These are phyloP conservation scores for Sporothrix pseudoabietina DNA, from an alignment of 2,329 filamentous ascomycete genomes.

Conservation along the genomic window DNA sequence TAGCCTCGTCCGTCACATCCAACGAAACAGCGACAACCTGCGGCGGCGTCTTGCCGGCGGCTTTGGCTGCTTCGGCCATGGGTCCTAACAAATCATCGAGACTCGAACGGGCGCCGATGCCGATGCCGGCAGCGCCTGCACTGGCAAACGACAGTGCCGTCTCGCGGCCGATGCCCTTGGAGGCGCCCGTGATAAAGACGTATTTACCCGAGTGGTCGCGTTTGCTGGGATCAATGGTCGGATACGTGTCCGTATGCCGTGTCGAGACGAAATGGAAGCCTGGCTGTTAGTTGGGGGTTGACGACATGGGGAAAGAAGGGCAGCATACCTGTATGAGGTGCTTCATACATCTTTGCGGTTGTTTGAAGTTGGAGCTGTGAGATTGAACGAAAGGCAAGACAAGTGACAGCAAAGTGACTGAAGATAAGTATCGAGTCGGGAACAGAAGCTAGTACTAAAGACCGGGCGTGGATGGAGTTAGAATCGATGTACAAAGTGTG, in stretches of 20 bases:
- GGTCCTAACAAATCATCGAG: slow-evolving; percentile 45
- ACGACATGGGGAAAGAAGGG: not conserved
- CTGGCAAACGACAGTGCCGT: slow-evolving; percentile 50
- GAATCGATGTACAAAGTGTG: not conserved
- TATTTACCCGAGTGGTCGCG: slow-evolving; percentile 36
- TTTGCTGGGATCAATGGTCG: slow-evolving; percentile 35
- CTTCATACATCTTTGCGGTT: slow-evolving; percentile 11
- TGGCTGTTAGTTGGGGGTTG: slow-evolving; percentile 1
- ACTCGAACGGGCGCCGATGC: slow-evolving; percentile 54
- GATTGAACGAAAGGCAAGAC: not conserved
- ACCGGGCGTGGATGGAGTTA: not conserved
- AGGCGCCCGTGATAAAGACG: slow-evolving; percentile 39
- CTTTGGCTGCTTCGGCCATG: slow-evolving; percentile 43
- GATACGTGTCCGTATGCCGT: slow-evolving; percentile 41
- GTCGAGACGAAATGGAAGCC: slow-evolving; percentile 33
- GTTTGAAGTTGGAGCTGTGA: not conserved
- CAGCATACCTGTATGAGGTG: slow-evolving; percentile 20
- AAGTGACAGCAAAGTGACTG: not conserved
- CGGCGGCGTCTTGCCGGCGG: slow-evolving; percentile 37
- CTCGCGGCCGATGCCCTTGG: slow-evolving; percentile 37
- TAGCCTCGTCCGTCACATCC: slow-evolving; percentile 44
- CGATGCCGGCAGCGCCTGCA: slow-evolving; percentile 53
- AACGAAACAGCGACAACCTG: slow-evolving; percentile 40
- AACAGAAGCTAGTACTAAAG: not conserved
- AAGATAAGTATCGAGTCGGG: not conserved